These are phyloP conservation scores for Boletus pseudopeckii DNA, from an alignment of 768 basidiomycete genomes.

Conservation along the genomic window DNA sequence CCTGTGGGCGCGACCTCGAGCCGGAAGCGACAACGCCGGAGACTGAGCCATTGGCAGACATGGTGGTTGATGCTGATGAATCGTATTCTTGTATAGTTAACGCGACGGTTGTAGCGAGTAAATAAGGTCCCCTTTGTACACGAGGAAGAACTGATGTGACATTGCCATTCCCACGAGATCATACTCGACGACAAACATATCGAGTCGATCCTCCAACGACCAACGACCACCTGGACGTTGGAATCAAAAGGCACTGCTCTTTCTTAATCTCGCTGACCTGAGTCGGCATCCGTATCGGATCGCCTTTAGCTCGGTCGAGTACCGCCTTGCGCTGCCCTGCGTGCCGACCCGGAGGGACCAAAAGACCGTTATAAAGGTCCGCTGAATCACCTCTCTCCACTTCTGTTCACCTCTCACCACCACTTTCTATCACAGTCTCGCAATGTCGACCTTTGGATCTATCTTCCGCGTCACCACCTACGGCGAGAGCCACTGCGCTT, in stretches of 20 bases:
- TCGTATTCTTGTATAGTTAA: not conserved
- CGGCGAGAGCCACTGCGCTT: constrained; percentile 96
- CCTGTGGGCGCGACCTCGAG: constrained; percentile 61
- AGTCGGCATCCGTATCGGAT: constrained; percentile 1
- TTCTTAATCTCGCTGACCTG: not conserved
- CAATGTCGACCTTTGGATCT: constrained; percentile 91
- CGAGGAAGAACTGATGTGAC: not conserved
- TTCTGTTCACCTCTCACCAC: constrained; percentile 13
- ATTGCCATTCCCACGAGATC: constrained; percentile 23
- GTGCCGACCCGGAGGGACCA: not conserved
- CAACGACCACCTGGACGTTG: not conserved
- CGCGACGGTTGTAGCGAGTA: constrained; percentile 1
- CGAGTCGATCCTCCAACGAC: not conserved
- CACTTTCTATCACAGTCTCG: constrained; percentile 1
- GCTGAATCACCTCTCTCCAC: not conserved
- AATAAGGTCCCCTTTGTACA: constrained; percentile 3
- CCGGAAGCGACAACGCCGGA: constrained; percentile 34
- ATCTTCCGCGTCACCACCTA: constrained; percentile 95
- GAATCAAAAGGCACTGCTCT: constrained; percentile 1
- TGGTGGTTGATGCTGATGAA: constrained; percentile 3
- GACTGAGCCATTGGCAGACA: constrained; percentile 26
- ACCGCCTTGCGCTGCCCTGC: constrained; percentile 20
- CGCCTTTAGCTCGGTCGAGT: constrained; percentile 21
- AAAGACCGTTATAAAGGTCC: constrained; percentile 20
- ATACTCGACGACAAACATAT: not conserved